These are phyloP conservation scores for Arabidopsis lyrata DNA, from an alignment of 441 rosid species.

Conservation along the genomic window DNA sequence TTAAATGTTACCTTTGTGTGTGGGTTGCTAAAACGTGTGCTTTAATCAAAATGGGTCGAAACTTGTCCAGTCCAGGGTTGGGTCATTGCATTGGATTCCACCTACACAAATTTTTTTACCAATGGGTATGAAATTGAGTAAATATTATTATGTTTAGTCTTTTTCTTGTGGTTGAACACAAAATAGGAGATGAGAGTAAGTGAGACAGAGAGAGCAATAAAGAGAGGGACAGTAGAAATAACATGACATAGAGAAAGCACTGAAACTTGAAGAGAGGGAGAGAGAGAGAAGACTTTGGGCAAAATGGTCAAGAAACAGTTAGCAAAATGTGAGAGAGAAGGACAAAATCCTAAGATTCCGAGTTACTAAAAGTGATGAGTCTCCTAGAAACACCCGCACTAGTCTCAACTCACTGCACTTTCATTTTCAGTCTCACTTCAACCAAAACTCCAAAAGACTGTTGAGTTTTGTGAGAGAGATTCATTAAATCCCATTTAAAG, in stretches of 20 bases:
- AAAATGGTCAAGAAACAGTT: constrained; percentile 42
- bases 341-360: constrained; percentile 82
- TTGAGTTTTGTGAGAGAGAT: constrained; percentile 43
- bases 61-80: not conserved
- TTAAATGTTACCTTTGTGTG: not conserved
- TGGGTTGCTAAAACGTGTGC: not conserved
- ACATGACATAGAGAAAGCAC: constrained; percentile 35
- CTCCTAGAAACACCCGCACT: constrained; percentile 67
- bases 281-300: constrained; percentile 27
- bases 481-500: constrained; percentile 48
- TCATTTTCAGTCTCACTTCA: constrained; percentile 56
- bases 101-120: too few species aligned
- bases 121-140: constrained; percentile 9
- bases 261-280: constrained; percentile 39
- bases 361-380: constrained; percentile 64
- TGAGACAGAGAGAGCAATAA: constrained; percentile 41
- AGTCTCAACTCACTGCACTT: constrained; percentile 57
- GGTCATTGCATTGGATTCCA: constrained; percentile 4
- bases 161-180: constrained; percentile 33
- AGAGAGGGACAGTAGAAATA: constrained; percentile 35
- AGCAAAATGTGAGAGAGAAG: constrained; percentile 16
- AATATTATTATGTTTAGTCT: not conserved
- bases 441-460: constrained; percentile 35
- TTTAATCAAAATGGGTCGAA: not conserved
- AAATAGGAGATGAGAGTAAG: constrained; percentile 35